Evolutionary conservation across 169 alveolate species (phyloP).

Genomic region (Fabrea salina): DNA sequence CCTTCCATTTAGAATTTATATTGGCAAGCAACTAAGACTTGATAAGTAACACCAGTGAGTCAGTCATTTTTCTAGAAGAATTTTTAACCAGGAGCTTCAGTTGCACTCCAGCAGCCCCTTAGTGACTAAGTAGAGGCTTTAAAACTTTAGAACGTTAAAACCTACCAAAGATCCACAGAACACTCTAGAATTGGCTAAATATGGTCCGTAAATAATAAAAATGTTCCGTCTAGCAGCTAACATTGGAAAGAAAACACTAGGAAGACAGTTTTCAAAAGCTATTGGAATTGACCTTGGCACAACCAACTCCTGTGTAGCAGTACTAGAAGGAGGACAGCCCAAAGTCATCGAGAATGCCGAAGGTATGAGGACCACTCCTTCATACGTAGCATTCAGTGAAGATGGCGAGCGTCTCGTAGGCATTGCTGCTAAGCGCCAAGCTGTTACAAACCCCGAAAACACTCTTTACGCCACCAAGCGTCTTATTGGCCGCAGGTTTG

Average conservation of each 20-base stretch:
- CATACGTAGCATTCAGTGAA: constrained; percentile 96
- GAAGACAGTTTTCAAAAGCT: constrained; percentile 37
- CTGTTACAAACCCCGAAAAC: constrained; percentile 96
- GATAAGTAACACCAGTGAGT: too few species aligned
- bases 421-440: constrained; percentile 95
- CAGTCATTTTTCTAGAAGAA: too few species aligned
- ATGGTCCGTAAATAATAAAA: not conserved
- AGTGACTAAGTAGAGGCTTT: too few species aligned
- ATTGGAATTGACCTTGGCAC: constrained; percentile 99
- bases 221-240: constrained; percentile 8
- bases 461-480: constrained; percentile 95
- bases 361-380: constrained; percentile 98
- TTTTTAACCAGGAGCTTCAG: too few species aligned
- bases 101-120: too few species aligned
- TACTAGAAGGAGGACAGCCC: constrained; percentile 96
- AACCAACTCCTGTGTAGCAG: constrained; percentile 98
- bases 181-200: not conserved
- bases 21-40: too few species aligned
- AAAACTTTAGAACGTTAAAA: too few species aligned
- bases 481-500: constrained; percentile 94
- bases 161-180: too few species aligned
- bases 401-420: constrained; percentile 97
- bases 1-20: too few species aligned
- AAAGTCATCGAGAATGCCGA: constrained; percentile 96
- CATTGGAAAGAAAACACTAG: not conserved